Base-by-base conservation (phyloP, 768 basidiomycete genomes). In the Hysterangium stoloniferum region DNA sequence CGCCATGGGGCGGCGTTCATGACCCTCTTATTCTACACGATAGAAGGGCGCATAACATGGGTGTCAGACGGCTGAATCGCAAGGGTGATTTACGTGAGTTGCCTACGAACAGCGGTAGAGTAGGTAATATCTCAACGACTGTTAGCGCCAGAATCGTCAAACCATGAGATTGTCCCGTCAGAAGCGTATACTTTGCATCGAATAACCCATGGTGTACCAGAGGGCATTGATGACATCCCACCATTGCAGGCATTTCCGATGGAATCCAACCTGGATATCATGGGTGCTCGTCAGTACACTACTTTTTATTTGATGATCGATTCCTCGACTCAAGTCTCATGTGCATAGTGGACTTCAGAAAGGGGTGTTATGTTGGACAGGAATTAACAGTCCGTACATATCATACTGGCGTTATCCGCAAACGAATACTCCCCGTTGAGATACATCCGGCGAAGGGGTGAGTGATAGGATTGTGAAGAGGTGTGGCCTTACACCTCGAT, bases 321-420 rank as follows among this genome's bases (percentile, higher is more conserved):
- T 49, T 56, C 32, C 58, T 52, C 8, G 25, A 52, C 31, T 50
- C 38, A 48, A 54, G 41, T 55, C 35, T 35, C 25, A 54, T 48
- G 22, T 56, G 25, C 45, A 37, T 73, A 85, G 94, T 98, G 62
- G 92, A 97, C 66, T 97, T 96, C 65, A 74, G 89, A 51, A 99
- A 99, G 69, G 96, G 96, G 2, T 99, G 96, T 62, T 98, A 97
- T 61, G 84, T 98, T 4, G 96, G 96, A 7, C 96, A 99, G 71
- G 96, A 98, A 60, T 73, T 98, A 34, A 97, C 94, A 0, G 94
- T 96, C 5, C 79, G 96, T 45, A 97, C 95, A 32, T 95, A 95
- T 65, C 92, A 97, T 64, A 97, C 86, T 5, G 96, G 96, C 9
- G 74, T 85, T 24, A 71, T 96, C 36, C 76, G 96, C 54, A 98